phyloP scores from a whole-genome alignment of 768 basidiomycete genomes.

The Serendipita vermifera region DNA sequence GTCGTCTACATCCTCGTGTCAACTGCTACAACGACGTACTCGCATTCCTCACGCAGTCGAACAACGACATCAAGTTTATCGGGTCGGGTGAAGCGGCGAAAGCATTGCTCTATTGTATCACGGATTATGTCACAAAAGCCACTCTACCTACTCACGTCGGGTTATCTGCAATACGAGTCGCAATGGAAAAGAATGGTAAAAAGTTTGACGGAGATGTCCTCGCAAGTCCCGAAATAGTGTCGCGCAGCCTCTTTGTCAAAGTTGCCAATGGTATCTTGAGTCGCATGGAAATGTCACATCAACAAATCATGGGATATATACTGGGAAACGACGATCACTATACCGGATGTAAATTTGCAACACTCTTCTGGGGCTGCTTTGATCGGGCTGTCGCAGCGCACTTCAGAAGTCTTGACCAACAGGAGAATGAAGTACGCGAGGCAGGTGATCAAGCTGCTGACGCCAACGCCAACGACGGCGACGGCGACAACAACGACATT shows the following conservation, averaged over 20 bases:
- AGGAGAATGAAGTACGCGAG: too few relatives aligned
- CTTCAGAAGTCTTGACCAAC: too few relatives aligned
- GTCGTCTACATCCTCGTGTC: too few relatives aligned
- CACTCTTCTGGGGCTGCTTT: too few relatives aligned
- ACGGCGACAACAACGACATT: too few relatives aligned
- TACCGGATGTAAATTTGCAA: too few relatives aligned
- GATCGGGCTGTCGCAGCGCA: too few relatives aligned
- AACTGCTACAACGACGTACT: slow-evolving; percentile 32
- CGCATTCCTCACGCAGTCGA: slow-evolving; percentile 26
- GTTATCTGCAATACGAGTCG: slow-evolving; percentile 22
- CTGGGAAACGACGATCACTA: too few relatives aligned
- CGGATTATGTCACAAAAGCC: slow-evolving; percentile 36
- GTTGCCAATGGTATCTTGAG: slow-evolving; percentile 28
- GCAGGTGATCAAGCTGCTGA: too few relatives aligned
- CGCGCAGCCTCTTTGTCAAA: slow-evolving; percentile 27
- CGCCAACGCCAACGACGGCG: too few relatives aligned
- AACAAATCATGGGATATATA: too few relatives aligned
- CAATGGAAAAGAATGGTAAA: slow-evolving; percentile 25
- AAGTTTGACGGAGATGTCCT: slow-evolving; percentile 21
- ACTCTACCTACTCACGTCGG: slow-evolving; percentile 30
- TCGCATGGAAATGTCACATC: too few relatives aligned
- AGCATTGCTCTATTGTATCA: slow-evolving; percentile 34
- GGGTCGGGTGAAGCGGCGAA: slow-evolving; percentile 31
- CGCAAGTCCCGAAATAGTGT: slow-evolving; percentile 15
- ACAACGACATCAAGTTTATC: slow-evolving; percentile 39